Evolutionary conservation across 2,329 filamentous ascomycete genomes (phyloP), one percentile per base, ranked within the genome.

Genomic region (Exophiala bonariae): DNA sequence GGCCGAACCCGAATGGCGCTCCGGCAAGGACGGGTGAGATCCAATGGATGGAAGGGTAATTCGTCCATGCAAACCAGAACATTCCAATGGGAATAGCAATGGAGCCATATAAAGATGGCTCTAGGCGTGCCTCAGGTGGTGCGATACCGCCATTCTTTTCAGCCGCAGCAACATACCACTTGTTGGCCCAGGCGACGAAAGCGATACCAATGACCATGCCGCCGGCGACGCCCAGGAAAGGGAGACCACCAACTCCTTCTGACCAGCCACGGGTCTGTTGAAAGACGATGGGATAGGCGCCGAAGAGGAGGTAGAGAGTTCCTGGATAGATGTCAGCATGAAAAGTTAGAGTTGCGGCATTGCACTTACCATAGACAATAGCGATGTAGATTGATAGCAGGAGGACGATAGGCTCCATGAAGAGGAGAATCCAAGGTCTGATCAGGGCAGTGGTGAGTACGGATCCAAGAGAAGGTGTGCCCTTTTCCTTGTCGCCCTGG

Each of bases 281-380:
- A 64, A 83, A 89, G 23, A 89, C 83, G 58, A 87, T 82, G 3
- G 81, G 79, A 63, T 82, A 81, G 10, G 80, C 78, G 14, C 75
- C 74, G 55, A 83, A 82, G 59, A 82, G 72, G 61, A 80, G 70
- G 61, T 80, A 82, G 3, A 81, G 62, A 0, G 76, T 79, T 17
- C 61, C 89, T 91, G 90, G 96, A n/a, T 84, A 84, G 64, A 96
- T n/a, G 95, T 59, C 77, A 74, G 53, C 75, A 77, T 26, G 23
- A 26, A 6, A 26, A 26, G 11, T 26, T 26, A 11, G 23, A 11
- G 6, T 26, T 6, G n/a, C n/a, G n/a, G 17, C 13, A 34, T 14
- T 6, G 13, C 77, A 64, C 13, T 74, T 71, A 30, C 76, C 72
- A 43, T 79, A 79, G 4, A 74, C 66, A 43, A 79, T 70, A 1